Percentiles rank a stretch among this genome's conserved stretches.
These are phyloP conservation scores for Fraxinus latifolia DNA, from an alignment of 305 asterid genomes.

Conservation along the genomic window DNA sequence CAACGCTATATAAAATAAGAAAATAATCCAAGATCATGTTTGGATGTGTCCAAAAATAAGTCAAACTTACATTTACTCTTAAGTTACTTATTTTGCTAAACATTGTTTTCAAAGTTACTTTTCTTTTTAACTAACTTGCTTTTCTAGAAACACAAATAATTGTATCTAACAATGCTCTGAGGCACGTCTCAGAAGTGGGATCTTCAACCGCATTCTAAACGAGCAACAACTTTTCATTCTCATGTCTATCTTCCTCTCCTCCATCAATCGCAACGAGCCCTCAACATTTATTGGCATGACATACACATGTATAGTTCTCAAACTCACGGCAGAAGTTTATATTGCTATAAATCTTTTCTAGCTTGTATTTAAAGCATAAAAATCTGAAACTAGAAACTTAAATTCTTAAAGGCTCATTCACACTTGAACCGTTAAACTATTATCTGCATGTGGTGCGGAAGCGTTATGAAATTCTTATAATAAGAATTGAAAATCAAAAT, in stretches of 20 bases:
- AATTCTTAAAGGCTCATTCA: not conserved
- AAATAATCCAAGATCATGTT: not conserved
- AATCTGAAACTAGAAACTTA: not conserved
- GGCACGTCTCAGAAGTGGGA: not conserved
- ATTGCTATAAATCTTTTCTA: not conserved
- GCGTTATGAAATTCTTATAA: too few species aligned
- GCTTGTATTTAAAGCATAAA: not conserved
- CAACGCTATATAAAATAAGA: not conserved
- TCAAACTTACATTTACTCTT: not conserved
- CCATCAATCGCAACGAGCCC: not conserved
- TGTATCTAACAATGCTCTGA: not conserved
- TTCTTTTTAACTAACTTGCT: not conserved
- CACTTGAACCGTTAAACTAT: not conserved
- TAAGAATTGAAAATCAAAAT: too few species aligned
- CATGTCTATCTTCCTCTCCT: not conserved
- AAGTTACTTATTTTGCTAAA: not conserved
- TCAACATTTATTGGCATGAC: not conserved
- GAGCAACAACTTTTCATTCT: not conserved
- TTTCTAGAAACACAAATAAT: not conserved
- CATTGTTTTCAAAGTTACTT: not conserved
- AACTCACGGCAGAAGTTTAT: not conserved
- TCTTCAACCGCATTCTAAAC: not conserved
- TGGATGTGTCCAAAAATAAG: not conserved
- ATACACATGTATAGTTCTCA: not conserved
- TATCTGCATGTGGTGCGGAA: not conserved